These are phyloP conservation scores for Alloteropsis semialata DNA, from an alignment of 176 grass and related monocot species.

Conservation along the genomic window DNA sequence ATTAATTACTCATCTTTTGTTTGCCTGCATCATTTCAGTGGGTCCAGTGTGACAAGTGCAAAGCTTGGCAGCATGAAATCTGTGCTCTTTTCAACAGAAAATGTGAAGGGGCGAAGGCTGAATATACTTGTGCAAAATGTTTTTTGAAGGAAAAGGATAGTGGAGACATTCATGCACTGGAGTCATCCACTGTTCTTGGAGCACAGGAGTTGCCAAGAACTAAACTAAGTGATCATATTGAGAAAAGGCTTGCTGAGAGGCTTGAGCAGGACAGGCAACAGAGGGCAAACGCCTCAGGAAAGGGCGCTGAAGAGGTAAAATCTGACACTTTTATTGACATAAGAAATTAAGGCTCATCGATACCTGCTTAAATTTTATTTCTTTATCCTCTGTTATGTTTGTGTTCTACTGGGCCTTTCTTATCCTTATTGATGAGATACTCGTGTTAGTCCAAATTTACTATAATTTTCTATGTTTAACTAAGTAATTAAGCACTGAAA, in stretches of 20 bases:
- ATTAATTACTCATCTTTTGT: slow-evolving; percentile 34
- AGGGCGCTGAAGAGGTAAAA: slow-evolving; percentile 72
- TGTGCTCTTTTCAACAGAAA: slow-evolving; percentile 92
- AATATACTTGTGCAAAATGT: slow-evolving; percentile 87
- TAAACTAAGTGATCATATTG: slow-evolving; percentile 84
- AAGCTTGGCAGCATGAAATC: slow-evolving; percentile 94
- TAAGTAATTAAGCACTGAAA: not conserved
- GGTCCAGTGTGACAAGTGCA: slow-evolving; percentile 88
- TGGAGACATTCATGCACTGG: slow-evolving; percentile 31
- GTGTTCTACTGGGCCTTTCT: no score
- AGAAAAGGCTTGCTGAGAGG: slow-evolving; percentile 67
- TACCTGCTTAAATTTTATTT: no score
- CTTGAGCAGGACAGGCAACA: slow-evolving; percentile 63
- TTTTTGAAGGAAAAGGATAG: slow-evolving; percentile 66
- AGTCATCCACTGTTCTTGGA: slow-evolving; percentile 52
- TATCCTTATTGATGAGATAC: not conserved
- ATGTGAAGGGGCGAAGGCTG: slow-evolving; percentile 53
- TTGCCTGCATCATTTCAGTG: slow-evolving; percentile 63
- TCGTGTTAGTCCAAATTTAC: no score
- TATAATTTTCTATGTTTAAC: not conserved
- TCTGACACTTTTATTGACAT: slow-evolving; percentile 5
- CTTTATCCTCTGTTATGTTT: no score
- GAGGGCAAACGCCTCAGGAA: slow-evolving; percentile 58
- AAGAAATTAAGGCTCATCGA: not conserved
- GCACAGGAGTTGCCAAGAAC: slow-evolving; percentile 76